These are phyloP conservation scores for Lizonia empirigonia DNA, from an alignment of 2,329 filamentous ascomycete species.

Conservation along the genomic window DNA sequence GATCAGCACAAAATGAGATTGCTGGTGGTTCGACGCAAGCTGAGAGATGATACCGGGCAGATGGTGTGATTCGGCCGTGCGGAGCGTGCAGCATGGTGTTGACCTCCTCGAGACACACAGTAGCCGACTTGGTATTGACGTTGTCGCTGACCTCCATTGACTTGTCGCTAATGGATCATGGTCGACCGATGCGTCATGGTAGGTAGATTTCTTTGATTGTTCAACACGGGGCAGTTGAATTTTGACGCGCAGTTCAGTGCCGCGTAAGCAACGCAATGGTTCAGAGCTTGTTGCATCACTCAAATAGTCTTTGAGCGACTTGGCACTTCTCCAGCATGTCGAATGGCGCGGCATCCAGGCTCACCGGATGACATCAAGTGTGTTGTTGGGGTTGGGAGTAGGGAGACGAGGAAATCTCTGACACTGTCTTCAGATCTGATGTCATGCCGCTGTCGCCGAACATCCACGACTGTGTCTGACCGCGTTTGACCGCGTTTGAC, in stretches of 20 bases:
- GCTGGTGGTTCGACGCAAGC: neutral
- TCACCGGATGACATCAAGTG: conserved; percentile 11
- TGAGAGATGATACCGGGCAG: neutral
- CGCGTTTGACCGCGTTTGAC: conserved; percentile 22
- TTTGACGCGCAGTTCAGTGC: neutral
- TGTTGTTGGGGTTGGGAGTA: neutral
- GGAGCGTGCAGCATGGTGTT: neutral
- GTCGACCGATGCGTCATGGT: too few relatives aligned
- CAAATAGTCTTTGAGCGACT: neutral
- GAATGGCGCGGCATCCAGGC: conserved; percentile 2
- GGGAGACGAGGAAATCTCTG: neutral
- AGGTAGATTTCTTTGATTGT: neutral
- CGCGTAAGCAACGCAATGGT: neutral
- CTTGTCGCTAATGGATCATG: neutral
- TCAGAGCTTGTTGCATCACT: neutral
- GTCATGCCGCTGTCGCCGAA: conserved; percentile 22
- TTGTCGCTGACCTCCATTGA: neutral
- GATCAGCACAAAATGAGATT: neutral
- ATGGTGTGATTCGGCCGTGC: neutral
- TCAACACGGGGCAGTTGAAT: neutral
- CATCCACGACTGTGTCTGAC: conserved; percentile 16
- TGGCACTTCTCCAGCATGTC: conserved; percentile 4
- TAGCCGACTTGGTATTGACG: neutral
- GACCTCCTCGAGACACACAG: neutral
- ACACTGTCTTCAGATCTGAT: conserved; percentile 8